Evolutionary conservation across 2,329 filamentous ascomycete species (phyloP).

Genomic region (Neoarthrinium moseri): DNA sequence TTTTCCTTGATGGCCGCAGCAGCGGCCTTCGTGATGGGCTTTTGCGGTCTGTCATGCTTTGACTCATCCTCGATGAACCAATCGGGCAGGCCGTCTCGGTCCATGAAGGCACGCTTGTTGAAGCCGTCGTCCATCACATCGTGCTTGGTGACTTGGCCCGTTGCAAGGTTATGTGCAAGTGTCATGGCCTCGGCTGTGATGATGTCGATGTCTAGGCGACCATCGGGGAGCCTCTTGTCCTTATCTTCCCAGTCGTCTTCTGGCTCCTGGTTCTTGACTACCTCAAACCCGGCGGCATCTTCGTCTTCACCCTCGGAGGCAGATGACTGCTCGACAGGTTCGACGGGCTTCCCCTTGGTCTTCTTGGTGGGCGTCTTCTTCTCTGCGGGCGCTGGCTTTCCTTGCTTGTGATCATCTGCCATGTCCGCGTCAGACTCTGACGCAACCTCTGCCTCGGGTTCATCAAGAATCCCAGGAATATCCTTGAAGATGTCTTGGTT

Average conservation of each 20-base stretch:
- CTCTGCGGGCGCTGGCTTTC: constrained; percentile 13
- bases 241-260: constrained; percentile 66
- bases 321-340: constrained; percentile 16
- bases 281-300: constrained; percentile 56
- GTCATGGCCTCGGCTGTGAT: constrained; percentile 99
- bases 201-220: constrained; percentile 84
- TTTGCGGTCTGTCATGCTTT: constrained; percentile 78
- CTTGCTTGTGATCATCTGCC: constrained; percentile 22
- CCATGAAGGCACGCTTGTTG: constrained; percentile 89
- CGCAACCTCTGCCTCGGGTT: constrained; percentile 37
- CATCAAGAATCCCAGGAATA: constrained; percentile 65
- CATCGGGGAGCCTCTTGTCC: constrained; percentile 61
- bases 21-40: constrained; percentile 88
- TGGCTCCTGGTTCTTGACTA: constrained; percentile 50
- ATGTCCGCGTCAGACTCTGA: constrained; percentile 26
- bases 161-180: constrained; percentile 86
- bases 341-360: constrained; percentile 17
- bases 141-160: constrained; percentile 74
- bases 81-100: constrained; percentile 87
- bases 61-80: constrained; percentile 97
- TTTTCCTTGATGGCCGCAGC: constrained; percentile 95
- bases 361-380: constrained; percentile 18
- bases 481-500: constrained; percentile 92
- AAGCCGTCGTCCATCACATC: constrained; percentile 89
- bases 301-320: constrained; percentile 31